These are phyloP conservation scores for Coccomyxa subellipsoidea DNA, from an alignment of 163 green algal genomes.

Conservation along the genomic window DNA sequence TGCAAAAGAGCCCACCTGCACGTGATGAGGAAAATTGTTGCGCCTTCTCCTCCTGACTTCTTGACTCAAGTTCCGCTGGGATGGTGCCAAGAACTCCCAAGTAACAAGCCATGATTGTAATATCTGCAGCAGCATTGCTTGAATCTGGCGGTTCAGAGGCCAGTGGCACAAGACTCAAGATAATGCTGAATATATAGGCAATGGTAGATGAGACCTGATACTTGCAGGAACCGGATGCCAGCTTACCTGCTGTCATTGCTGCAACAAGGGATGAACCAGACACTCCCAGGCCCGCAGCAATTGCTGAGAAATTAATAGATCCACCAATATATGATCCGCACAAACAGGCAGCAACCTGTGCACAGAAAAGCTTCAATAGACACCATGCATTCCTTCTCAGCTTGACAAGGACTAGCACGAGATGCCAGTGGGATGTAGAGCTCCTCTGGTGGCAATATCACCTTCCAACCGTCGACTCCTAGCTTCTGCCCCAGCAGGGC, in stretches of 20 bases:
- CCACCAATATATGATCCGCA: neutral
- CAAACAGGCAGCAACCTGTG: neutral
- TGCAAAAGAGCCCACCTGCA: too few relatives aligned
- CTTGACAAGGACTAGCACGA: too few relatives aligned
- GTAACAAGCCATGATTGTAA: neutral
- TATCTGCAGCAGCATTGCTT: too few relatives aligned
- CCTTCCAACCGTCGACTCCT: neutral
- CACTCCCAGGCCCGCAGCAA: neutral
- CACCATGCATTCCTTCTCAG: too few relatives aligned
- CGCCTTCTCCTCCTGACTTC: neutral
- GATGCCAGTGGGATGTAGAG: too few relatives aligned
- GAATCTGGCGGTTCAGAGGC: too few relatives aligned
- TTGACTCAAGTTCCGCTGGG: neutral
- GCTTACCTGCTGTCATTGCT: neutral
- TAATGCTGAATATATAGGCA: too few relatives aligned
- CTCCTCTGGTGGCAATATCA: neutral
- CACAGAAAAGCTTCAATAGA: too few relatives aligned
- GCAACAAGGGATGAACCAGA: neutral
- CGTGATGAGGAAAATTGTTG: too few relatives aligned
- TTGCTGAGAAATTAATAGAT: neutral
- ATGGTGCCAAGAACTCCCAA: neutral
- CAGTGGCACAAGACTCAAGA: too few relatives aligned
- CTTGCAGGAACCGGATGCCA: too few relatives aligned
- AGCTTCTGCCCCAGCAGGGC: neutral
- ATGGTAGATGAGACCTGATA: too few relatives aligned